These are phyloP conservation scores for Solanum habrochaites DNA, from an alignment of 257 asterid species.

Conservation along the genomic window DNA sequence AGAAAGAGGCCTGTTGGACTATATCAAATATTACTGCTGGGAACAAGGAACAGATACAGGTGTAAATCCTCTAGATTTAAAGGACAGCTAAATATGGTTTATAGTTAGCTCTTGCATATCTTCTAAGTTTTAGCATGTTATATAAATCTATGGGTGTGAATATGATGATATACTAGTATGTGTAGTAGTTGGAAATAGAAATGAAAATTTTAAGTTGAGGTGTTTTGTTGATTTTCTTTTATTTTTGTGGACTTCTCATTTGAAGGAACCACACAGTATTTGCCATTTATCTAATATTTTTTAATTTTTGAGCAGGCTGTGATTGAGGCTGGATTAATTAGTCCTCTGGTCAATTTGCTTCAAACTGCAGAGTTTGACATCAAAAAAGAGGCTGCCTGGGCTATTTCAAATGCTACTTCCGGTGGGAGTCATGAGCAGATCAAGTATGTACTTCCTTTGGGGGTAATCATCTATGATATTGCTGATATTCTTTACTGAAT, in stretches of 20 bases:
- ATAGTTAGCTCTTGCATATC: not conserved
- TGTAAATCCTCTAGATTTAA: not conserved
- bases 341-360: slow-evolving; percentile 66
- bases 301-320: slow-evolving; percentile 44
- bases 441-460: slow-evolving; percentile 22
- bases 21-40: slow-evolving; percentile 94
- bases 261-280: not conserved
- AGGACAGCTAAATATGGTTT: not conserved
- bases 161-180: not conserved
- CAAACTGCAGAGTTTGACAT: slow-evolving; percentile 83
- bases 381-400: slow-evolving; percentile 98
- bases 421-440: slow-evolving; percentile 89
- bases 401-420: slow-evolving; percentile 88
- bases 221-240: not conserved
- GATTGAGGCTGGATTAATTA: slow-evolving; percentile 67
- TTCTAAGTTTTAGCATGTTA: not conserved
- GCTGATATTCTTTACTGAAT: not conserved
- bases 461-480: not conserved
- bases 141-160: not conserved
- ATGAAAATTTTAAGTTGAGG: not conserved
- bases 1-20: slow-evolving; percentile 97
- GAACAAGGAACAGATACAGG: slow-evolving; percentile 82
- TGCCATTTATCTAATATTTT: not conserved
- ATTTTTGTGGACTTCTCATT: not conserved
- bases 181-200: not conserved